A percentile compares a stretch with the other conserved stretches of the same genome.
Evolutionary conservation across 495 filamentous ascomycete genomes (phyloP).

Genomic region (Penicillium cosmopolitanum): DNA sequence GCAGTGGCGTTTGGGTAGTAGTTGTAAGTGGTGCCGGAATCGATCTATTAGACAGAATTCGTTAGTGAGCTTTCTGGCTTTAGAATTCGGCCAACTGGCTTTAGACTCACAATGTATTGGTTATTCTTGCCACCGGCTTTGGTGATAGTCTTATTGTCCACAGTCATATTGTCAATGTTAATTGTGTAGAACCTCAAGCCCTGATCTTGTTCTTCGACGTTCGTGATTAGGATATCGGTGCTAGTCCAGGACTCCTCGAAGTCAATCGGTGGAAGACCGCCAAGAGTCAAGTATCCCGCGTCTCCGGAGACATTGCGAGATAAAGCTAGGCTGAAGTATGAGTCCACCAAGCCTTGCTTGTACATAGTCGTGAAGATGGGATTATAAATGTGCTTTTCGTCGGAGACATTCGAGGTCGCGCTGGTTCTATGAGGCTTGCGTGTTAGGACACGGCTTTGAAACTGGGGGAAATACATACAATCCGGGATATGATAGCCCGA

Average conservation of each 20-base stretch:
- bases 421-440: neutral
- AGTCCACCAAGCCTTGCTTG: conserved; percentile 49
- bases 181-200: conserved; percentile 49
- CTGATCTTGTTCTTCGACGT: conserved; percentile 15
- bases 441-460: neutral
- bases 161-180: conserved; percentile 39
- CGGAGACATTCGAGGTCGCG: neutral
- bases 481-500: conserved; percentile 61
- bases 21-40: conserved; percentile 47
- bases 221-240: conserved; percentile 40
- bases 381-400: conserved; percentile 41
- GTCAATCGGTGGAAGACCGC: conserved; percentile 51
- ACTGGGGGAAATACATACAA: conserved; percentile 24
- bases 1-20: conserved; percentile 49
- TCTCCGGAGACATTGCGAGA: conserved; percentile 30
- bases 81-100: neutral
- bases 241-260: conserved; percentile 39
- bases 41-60: conserved; percentile 25
- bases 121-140: conserved; percentile 18
- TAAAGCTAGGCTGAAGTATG: conserved; percentile 54
- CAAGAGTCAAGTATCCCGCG: conserved; percentile 51
- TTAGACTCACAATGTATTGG: conserved; percentile 34
- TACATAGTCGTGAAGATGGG: conserved; percentile 64
- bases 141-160: conserved; percentile 30
- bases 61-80: conserved; percentile 3